Evolutionary conservation across 805 yeast genomes (phyloP).

Genomic region (Torulaspora microellipsoides): DNA sequence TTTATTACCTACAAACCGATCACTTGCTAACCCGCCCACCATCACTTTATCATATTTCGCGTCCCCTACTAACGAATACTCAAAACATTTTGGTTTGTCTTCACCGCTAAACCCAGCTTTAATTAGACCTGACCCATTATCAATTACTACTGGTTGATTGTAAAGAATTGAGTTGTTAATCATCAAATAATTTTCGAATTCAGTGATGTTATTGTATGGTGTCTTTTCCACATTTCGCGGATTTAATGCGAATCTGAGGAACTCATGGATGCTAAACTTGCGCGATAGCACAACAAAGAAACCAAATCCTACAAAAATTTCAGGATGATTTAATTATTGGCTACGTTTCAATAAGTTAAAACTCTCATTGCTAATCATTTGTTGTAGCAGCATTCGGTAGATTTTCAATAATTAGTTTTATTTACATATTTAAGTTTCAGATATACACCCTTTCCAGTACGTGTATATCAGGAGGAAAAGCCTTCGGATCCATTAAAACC

Average conservation of each 20-base stretch:
- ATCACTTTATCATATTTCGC: conserved; percentile 81
- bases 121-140: conserved; percentile 78
- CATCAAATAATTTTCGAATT: background rate
- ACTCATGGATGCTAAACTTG: too few relatives aligned
- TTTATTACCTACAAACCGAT: conserved; percentile 64
- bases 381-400: too few relatives aligned
- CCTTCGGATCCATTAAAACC: conserved; percentile 75
- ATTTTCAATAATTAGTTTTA: too few relatives aligned
- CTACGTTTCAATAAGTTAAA: too few relatives aligned
- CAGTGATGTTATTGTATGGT: too few relatives aligned
- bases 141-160: conserved; percentile 74
- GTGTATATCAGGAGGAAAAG: conserved; percentile 32
- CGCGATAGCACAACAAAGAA: background rate
- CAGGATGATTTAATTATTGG: too few relatives aligned
- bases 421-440: too few relatives aligned
- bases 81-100: conserved; percentile 64
- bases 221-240: too few relatives aligned
- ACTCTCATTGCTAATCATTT: too few relatives aligned
- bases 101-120: conserved; percentile 94
- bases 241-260: too few relatives aligned
- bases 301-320: too few relatives aligned
- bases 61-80: conserved; percentile 67
- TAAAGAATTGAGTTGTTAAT: conserved; percentile 28
- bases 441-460: too few relatives aligned
- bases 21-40: conserved; percentile 61